Base-by-base conservation (phyloP, 2,329 filamentous ascomycete species). In the Fonsecaea multimorphosa region DNA sequence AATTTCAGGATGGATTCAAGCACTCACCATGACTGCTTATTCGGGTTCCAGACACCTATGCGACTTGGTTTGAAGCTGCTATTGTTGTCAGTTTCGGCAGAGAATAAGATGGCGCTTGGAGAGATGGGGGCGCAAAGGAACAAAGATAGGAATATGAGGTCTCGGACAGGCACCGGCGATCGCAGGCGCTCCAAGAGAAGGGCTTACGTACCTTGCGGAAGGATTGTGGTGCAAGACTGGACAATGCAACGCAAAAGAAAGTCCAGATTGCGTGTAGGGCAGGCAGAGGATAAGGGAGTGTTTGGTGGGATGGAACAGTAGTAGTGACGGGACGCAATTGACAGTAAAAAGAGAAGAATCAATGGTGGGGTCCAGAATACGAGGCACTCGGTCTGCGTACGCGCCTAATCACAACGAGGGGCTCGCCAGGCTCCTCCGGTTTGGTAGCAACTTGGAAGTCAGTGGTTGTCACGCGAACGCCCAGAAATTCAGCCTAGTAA, bases 11-110 rank as follows among this genome's bases (percentile, higher is more conserved):
- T 36, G 51, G 19, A 16, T 24, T 24, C 24, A 27, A 24, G 49
- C 6, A 65, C 68, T 60, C 61, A 71, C 71, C 71, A 72, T 72
- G 66, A 53, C 58, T 67, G 64, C 32, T 53, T 31, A 44, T 40
- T 53, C 31, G 53, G 14, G 53, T 52, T 54, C 31, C 36, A 27
- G 51, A 49, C 12, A 40, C 34, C 31, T 46, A 49, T 65, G 58
- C 58, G 58, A 62, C 29, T 58, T 32, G n/a, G 22, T 34, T 61
- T 61, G 24, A 40, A 27, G 46, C 65, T 68, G 53, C 12, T 40
- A 9, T 51, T 14, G 34, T 34, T 11, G 66, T 68, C 63, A 65
- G 66, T 56, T 58, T 63, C 32, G 24, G 44, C 34, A 31, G 27
- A 53, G n/a, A 54, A 49, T 63, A 22, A 58, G 52, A 56, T 52